Evolutionary conservation across 495 filamentous ascomycete genomes (phyloP).

Genomic region (Aspergillus egyptiacus): DNA sequence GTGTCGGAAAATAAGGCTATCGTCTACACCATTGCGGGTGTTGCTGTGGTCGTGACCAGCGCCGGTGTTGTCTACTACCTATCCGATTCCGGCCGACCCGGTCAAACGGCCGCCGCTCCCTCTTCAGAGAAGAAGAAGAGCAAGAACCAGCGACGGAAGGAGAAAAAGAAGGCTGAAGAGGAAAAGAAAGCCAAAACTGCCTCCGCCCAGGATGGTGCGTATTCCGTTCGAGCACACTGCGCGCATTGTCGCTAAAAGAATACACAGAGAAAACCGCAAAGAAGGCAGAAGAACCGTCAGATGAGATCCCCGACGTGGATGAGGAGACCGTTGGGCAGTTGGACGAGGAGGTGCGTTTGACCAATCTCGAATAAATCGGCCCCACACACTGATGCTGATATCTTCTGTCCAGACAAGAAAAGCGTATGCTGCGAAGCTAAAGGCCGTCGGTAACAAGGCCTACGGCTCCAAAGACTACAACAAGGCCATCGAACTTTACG

Average conservation of each 20-base stretch:
- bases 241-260: slow-evolving; percentile 19
- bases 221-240: background rate
- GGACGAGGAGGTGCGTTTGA: slow-evolving; percentile 53
- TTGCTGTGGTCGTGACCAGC: slow-evolving; percentile 81
- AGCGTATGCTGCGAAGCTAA: slow-evolving; percentile 81
- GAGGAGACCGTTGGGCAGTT: slow-evolving; percentile 67
- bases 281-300: slow-evolving; percentile 58
- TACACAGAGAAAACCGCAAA: slow-evolving; percentile 37
- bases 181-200: slow-evolving; percentile 52
- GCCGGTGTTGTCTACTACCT: slow-evolving; percentile 92
- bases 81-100: slow-evolving; percentile 37
- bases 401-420: slow-evolving; percentile 47
- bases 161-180: slow-evolving; percentile 64
- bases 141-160: slow-evolving; percentile 57
- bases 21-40: slow-evolving; percentile 92
- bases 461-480: slow-evolving; percentile 89
- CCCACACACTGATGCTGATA: slow-evolving; percentile 14
- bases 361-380: background rate
- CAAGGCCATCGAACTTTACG: slow-evolving; percentile 87
- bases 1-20: slow-evolving; percentile 89
- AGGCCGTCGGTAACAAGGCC: slow-evolving; percentile 92
- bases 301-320: slow-evolving; percentile 80
- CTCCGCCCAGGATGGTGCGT: slow-evolving; percentile 41
- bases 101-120: slow-evolving; percentile 16
- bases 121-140: slow-evolving; percentile 47